Evolutionary conservation across 192 early-diverging fungal species (phyloP), one percentile per base, ranked within the genome.

Genomic region (Coemansia sp.): DNA sequence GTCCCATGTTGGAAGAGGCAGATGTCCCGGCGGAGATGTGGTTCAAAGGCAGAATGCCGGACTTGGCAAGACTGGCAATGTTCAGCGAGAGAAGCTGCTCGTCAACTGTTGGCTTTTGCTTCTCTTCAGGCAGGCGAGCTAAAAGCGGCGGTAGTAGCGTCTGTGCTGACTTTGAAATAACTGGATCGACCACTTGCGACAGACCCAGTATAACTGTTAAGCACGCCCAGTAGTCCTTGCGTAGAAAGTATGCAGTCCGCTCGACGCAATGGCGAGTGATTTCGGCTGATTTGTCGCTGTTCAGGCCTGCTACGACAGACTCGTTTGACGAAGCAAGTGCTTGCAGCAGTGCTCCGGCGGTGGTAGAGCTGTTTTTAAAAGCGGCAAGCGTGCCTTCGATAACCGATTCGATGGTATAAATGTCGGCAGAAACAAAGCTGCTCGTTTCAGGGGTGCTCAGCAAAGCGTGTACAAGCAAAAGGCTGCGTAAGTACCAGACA

Each of bases 331-430:
- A 31, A 23, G 35, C 65, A 40, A 77, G 50, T 1, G 61, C 60
- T 40, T 78, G 75, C 9, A 78, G 21, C 7, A 78, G 42, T 21
- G 71, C 58, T 31, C 58, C 50, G n/a, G 55, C 58, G 31, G 52
- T 33, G 12, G 58, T 16, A 14, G 52, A 30, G 19, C 56, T 50
- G 49, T 65, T 49, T 8, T 59, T 32, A 14, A 58, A 50, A 27
- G 65, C 61, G 38, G 58, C 46, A 27, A 79, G 46, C 5, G 66
- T 69, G 27, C 76, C 70, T 51, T 79, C 57, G 52, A 79, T 73
- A 43, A 58, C 53, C 9, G 70, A 50, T 5, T 57, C 59, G 22
- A 73, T 47, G 1, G 60, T 73, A 30, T 52, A 50, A 8, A 27
- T 45, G 40, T 79, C 70, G 5, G 76, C 69, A 12, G 52, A 55